Evolutionary conservation across 805 yeast species (phyloP).

Genomic region (Ogataea methylovora): DNA sequence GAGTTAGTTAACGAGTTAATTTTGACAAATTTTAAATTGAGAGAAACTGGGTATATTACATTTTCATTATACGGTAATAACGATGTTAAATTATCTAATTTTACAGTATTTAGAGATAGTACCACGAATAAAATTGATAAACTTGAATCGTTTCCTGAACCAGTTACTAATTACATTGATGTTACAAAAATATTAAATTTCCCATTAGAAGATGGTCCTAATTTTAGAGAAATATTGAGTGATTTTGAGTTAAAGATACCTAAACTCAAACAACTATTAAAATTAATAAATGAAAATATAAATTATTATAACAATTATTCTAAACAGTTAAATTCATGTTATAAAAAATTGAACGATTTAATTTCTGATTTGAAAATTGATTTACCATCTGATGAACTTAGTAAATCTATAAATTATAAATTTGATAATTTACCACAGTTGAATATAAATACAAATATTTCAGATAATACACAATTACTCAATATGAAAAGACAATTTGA

Average conservation of each 20-base stretch:
- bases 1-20: too few relatives aligned
- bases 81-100: too few relatives aligned
- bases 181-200: too few relatives aligned
- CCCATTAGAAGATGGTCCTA: conserved; percentile 31
- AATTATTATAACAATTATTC: conserved; percentile 12
- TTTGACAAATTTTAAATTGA: too few relatives aligned
- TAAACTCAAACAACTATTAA: conserved; percentile 10
- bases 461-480: conserved; percentile 1
- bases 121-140: too few relatives aligned
- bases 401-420: background rate
- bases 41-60: too few relatives aligned
- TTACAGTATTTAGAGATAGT: too few relatives aligned
- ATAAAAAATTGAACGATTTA: background rate
- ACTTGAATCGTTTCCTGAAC: too few relatives aligned
- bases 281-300: conserved; percentile 9
- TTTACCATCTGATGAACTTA: background rate
- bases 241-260: conserved; percentile 20
- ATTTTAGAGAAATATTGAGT: conserved; percentile 20
- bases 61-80: too few relatives aligned
- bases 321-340: conserved; percentile 10
- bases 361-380: background rate
- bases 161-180: too few relatives aligned
- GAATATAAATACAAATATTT: background rate
- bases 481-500: conserved; percentile 22
- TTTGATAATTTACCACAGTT: too few relatives aligned